Evolutionary conservation across 1,284 basidiomycete species (phyloP).

Genomic region (Ganoderma resinaceum): DNA sequence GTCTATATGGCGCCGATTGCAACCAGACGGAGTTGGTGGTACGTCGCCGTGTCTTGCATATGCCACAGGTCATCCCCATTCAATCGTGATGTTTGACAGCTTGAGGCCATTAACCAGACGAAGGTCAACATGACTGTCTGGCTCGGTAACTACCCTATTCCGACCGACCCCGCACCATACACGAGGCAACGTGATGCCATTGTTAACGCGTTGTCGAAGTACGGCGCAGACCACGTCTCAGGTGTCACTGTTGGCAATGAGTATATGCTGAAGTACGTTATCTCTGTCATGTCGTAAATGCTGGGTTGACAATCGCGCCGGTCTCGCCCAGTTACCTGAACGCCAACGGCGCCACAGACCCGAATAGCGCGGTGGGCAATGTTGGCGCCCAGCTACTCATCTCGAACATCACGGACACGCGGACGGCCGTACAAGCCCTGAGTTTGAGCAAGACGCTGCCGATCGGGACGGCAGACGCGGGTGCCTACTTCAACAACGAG

Average conservation of each 20-base stretch:
- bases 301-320: neutral
- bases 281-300: neutral
- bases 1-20: conserved; percentile 66
- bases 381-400: conserved; percentile 64
- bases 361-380: conserved; percentile 63
- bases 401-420: conserved; percentile 71
- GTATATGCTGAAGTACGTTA: conserved; percentile 77
- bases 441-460: conserved; percentile 64
- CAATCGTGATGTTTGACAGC: conserved; percentile 40
- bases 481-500: conserved; percentile 79
- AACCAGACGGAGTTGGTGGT: conserved; percentile 63
- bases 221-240: conserved; percentile 78
- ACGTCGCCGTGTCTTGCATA: conserved; percentile 28
- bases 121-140: conserved; percentile 89
- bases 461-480: conserved; percentile 92
- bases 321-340: conserved; percentile 58
- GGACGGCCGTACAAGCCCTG: conserved; percentile 58
- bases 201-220: conserved; percentile 74
- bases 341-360: conserved; percentile 48
- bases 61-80: conserved; percentile 6
- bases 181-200: conserved; percentile 75
- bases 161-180: conserved; percentile 76
- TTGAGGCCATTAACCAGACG: conserved; percentile 87
- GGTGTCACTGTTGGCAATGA: conserved; percentile 89
- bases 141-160: conserved; percentile 79